Evolutionary conservation across 2,329 filamentous ascomycete genomes (phyloP).

Genomic region (Aspergillus fumigatus): DNA sequence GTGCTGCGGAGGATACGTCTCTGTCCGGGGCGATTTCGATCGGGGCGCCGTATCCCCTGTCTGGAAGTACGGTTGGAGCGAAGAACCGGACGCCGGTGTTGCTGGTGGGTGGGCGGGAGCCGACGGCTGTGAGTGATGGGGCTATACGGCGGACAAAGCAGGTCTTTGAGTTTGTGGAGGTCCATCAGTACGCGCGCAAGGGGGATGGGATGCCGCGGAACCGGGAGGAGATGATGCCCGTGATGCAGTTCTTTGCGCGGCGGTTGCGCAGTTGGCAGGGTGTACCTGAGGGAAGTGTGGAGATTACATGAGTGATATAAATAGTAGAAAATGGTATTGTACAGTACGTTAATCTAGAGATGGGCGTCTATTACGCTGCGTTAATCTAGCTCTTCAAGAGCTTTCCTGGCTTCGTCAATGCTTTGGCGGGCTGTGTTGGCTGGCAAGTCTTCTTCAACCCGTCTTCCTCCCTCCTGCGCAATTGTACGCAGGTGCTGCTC

Average conservation of each 20-base stretch:
- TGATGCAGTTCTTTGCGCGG: constrained; percentile 70
- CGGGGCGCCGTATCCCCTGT: constrained; percentile 39
- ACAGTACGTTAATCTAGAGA: constrained; percentile 2
- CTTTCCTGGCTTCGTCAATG: constrained; percentile 44
- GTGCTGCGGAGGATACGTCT: constrained; percentile 15
- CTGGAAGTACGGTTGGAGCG: constrained; percentile 20
- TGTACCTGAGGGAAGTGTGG: constrained; percentile 43
- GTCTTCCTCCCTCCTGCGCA: constrained; percentile 42
- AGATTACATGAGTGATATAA: constrained; percentile 25
- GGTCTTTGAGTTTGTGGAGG: constrained; percentile 63
- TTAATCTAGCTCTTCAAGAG: constrained; percentile 36
- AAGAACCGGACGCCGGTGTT: constrained; percentile 41
- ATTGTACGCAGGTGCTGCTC: constrained; percentile 48
- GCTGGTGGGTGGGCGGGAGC: constrained; percentile 38
- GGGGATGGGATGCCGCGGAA: constrained; percentile 80
- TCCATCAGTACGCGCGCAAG: constrained; percentile 63
- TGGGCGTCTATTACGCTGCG: not conserved
- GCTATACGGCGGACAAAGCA: constrained; percentile 60
- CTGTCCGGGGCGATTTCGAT: constrained; percentile 39
- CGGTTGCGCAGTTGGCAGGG: constrained; percentile 41
- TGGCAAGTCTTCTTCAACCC: constrained; percentile 30
- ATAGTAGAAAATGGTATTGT: constrained; percentile 4
- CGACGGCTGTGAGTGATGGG: constrained; percentile 55
- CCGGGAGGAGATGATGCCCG: constrained; percentile 79
- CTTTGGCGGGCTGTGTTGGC: constrained; percentile 40